Evolutionary conservation across 768 basidiomycete species (phyloP).

Genomic region (Tricholoma furcatifolium): DNA sequence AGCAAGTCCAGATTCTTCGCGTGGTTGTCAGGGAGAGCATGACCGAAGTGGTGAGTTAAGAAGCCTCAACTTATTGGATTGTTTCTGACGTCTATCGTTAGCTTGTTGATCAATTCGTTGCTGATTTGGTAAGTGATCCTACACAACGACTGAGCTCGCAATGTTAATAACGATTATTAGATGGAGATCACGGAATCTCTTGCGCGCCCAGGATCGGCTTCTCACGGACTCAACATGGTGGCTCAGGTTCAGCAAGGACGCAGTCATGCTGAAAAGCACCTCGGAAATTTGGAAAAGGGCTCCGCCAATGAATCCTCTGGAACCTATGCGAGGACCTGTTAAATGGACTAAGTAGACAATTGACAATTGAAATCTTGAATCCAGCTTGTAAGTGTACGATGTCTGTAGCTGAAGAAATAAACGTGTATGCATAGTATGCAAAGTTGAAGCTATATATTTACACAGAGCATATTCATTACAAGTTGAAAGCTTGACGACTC

Average conservation of each 20-base stretch:
- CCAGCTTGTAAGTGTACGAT: neutral
- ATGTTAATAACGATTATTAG: slow-evolving; percentile 25
- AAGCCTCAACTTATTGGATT: slow-evolving; percentile 39
- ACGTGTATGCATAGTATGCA: too few species aligned
- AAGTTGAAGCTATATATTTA: too few species aligned
- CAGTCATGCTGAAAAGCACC: slow-evolving; percentile 34
- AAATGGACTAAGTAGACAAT: slow-evolving; percentile 13
- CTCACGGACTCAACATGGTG: slow-evolving; percentile 50
- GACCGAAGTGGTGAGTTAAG: slow-evolving; percentile 40
- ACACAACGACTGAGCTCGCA: neutral
- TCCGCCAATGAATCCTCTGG: slow-evolving; percentile 50
- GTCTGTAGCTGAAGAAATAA: too few species aligned
- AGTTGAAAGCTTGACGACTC: too few species aligned
- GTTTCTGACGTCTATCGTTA: slow-evolving; percentile 51
- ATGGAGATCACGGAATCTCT: slow-evolving; percentile 67
- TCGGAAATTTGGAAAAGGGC: slow-evolving; percentile 47
- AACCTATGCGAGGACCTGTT: slow-evolving; percentile 71
- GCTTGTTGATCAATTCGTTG: slow-evolving; percentile 63
- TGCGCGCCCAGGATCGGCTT: slow-evolving; percentile 40
- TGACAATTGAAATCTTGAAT: neutral
- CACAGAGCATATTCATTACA: too few species aligned
- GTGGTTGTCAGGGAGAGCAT: slow-evolving; percentile 65
- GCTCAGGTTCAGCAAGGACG: slow-evolving; percentile 26
- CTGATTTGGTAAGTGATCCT: slow-evolving; percentile 55
- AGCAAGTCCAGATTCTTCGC: slow-evolving; percentile 59